Percentiles rank a stretch among this genome's conserved stretches.
phyloP scores from a whole-genome alignment of 1,284 basidiomycete species.

The Xerocomus cyaneibrunnescens region DNA sequence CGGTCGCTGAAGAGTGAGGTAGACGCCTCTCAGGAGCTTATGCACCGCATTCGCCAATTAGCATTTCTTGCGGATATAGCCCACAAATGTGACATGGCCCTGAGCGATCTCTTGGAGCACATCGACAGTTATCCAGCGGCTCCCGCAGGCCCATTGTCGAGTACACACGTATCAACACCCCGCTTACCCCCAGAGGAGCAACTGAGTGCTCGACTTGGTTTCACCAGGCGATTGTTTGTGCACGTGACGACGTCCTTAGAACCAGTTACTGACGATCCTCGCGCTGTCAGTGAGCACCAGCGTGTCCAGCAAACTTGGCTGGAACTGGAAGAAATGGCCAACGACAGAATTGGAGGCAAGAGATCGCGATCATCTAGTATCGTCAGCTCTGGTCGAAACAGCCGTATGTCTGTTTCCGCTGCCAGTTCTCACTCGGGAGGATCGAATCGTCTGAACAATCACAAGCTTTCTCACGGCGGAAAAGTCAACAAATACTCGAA shows the following conservation, averaged over 20 bases:
- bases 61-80: conserved; percentile 50
- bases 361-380: conserved; percentile 66
- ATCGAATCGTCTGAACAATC: conserved; percentile 26
- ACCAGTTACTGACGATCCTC: conserved; percentile 51
- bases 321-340: conserved; percentile 77
- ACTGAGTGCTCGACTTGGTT: conserved; percentile 56
- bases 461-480: conserved; percentile 35
- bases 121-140: conserved; percentile 70
- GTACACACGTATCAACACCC: conserved; percentile 44
- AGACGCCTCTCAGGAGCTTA: conserved; percentile 46
- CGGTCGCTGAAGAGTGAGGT: conserved; percentile 60
- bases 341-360: conserved; percentile 58
- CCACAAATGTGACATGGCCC: conserved; percentile 61
- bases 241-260: conserved; percentile 44
- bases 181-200: conserved; percentile 60
- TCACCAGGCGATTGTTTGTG: conserved; percentile 54
- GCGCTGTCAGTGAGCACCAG: conserved; percentile 56
- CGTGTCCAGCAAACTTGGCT: conserved; percentile 74
- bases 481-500: conserved; percentile 46
- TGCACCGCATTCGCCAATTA: conserved; percentile 54
- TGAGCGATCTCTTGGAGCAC: conserved; percentile 80
- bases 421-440: conserved; percentile 27
- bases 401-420: conserved; percentile 44
- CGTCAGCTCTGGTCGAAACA: conserved; percentile 56
- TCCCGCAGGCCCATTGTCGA: conserved; percentile 52